Conservation (phyloP, 1,284 basidiomycete species). For the Tetrapyrgos nigripes region DNA sequence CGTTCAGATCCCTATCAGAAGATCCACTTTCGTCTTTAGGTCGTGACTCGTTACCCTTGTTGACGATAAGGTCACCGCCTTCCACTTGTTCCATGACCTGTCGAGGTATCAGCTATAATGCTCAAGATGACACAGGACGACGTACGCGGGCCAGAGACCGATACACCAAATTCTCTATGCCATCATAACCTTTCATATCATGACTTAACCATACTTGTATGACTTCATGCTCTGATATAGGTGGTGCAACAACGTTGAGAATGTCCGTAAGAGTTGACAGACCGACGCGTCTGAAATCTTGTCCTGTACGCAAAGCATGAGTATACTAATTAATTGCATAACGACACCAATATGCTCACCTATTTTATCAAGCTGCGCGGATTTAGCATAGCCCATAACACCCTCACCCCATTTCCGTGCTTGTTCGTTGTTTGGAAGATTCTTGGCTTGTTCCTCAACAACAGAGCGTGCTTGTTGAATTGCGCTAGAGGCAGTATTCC, state of each 20-base stretch:
- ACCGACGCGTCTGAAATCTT: conserved; percentile 87
- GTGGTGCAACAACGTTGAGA: conserved; percentile 96
- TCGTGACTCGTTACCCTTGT: conserved; percentile 79
- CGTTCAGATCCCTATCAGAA: conserved; percentile 76
- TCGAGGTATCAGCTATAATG: conserved; percentile 10
- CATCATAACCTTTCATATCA: conserved; percentile 97
- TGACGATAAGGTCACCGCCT: conserved; percentile 90
- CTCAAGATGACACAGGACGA: conserved; percentile 10
- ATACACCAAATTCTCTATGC: conserved; percentile 96
- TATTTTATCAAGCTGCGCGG: conserved; percentile 85
- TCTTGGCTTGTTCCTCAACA: conserved; percentile 92
- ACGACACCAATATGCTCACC: conserved; percentile 44
- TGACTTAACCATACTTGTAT: conserved; percentile 96
- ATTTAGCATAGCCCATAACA: conserved; percentile 71
- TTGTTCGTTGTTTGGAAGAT: conserved; percentile 81
- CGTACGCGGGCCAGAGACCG: conserved; percentile 79
- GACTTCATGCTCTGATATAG: conserved; percentile 97
- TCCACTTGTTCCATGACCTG: conserved; percentile 94
- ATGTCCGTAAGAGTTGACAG: conserved; percentile 90
- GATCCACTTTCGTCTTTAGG: conserved; percentile 56
- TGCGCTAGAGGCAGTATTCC: conserved; percentile 87
- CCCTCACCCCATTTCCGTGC: conserved; percentile 80
- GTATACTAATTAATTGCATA: conserved; percentile 1
- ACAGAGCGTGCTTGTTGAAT: conserved; percentile 85
- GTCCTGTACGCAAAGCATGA: conserved; percentile 56